A percentile compares a stretch with the other conserved stretches of the same genome.
phyloP scores from a whole-genome alignment of 164 flowering plant genomes.

The Cinnamomum micranthum region DNA sequence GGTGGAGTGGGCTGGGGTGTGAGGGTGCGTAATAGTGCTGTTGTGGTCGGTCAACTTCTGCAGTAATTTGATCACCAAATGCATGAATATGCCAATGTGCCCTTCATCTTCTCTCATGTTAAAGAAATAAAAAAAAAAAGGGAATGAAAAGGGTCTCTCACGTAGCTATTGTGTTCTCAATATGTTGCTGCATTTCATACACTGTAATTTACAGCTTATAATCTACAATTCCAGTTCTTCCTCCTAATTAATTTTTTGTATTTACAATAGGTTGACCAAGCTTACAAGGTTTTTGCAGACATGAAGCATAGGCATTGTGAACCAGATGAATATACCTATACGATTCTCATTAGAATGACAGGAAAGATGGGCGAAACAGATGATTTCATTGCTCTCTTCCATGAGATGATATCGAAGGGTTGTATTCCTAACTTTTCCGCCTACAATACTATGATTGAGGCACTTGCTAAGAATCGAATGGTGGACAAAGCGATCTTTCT shows the following conservation, averaged over 20 bases:
- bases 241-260: slow-evolving; percentile 30
- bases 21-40: too few relatives aligned
- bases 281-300: slow-evolving; percentile 62
- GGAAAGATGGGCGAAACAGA: slow-evolving; percentile 63
- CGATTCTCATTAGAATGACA: slow-evolving; percentile 76
- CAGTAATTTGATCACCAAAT: too few relatives aligned
- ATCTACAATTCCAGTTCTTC: background rate
- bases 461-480: slow-evolving; percentile 60
- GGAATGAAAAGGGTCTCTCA: too few relatives aligned
- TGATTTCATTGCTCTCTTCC: slow-evolving; percentile 57
- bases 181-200: too few relatives aligned
- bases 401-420: slow-evolving; percentile 75
- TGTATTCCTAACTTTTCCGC: slow-evolving; percentile 52
- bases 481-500: slow-evolving; percentile 61
- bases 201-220: background rate
- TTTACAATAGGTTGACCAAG: slow-evolving; percentile 64
- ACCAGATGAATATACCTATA: slow-evolving; percentile 84
- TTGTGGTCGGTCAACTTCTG: too few relatives aligned
- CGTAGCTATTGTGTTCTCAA: too few relatives aligned
- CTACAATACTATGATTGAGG: slow-evolving; percentile 79
- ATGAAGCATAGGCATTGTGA: slow-evolving; percentile 76
- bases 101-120: too few relatives aligned
- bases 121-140: too few relatives aligned
- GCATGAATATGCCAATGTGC: too few relatives aligned
- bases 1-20: too few relatives aligned